Percentiles rank a stretch among this genome's conserved stretches.
These are phyloP conservation scores for Chalaropsis ovoidea DNA, from an alignment of 2,329 filamentous ascomycete species.

Conservation along the genomic window DNA sequence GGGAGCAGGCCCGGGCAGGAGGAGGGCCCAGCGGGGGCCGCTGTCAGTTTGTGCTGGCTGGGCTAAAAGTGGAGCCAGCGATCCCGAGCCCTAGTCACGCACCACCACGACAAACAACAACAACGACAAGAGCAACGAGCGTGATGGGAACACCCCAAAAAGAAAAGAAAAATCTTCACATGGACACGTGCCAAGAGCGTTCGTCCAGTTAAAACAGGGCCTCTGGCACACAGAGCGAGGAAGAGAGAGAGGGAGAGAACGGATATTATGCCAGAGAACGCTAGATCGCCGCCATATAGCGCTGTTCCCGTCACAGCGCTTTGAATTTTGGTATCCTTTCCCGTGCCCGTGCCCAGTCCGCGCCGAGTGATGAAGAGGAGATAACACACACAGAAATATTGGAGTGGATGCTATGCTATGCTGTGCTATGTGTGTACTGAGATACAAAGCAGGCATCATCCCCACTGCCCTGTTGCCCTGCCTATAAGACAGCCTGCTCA, in stretches of 20 bases:
- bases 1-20: neutral
- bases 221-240: neutral
- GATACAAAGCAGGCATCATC: neutral
- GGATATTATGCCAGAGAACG: constrained; percentile 2
- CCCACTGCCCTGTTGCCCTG: too few relatives aligned
- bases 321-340: constrained; percentile 8
- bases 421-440: neutral
- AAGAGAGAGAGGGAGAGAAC: neutral
- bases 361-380: neutral
- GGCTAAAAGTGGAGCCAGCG: neutral
- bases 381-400: too few relatives aligned
- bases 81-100: neutral
- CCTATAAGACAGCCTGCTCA: too few relatives aligned
- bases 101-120: neutral
- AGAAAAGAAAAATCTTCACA: too few relatives aligned
- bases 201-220: too few relatives aligned
- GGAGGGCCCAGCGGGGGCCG: neutral
- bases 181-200: too few relatives aligned
- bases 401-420: too few relatives aligned
- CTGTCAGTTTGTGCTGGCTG: neutral
- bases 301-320: constrained; percentile 8
- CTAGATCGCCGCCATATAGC: constrained; percentile 1
- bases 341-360: constrained; percentile 5
- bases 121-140: neutral
- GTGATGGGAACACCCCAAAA: neutral